Evolutionary conservation across 768 basidiomycete species (phyloP), one percentile per base, ranked within the genome.

Genomic region (Mrakia frigida): DNA sequence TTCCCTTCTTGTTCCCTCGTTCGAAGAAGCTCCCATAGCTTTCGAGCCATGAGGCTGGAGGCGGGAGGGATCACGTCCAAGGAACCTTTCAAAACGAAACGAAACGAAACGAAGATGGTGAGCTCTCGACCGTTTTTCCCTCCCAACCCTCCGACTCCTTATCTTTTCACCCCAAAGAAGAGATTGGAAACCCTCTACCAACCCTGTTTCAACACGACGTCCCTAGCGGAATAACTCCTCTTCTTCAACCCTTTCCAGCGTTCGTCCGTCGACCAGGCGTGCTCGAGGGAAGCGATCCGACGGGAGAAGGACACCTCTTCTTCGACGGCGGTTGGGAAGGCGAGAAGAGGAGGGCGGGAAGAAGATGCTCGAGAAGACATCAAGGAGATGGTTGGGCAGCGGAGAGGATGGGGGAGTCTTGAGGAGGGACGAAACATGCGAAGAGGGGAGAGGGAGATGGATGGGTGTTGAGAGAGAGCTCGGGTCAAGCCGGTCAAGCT

Each of bases 171-270:
- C n/a, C n/a, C n/a, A n/a, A n/a, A n/a, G n/a, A n/a, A n/a, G n/a
- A n/a, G n/a, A n/a, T n/a, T n/a, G n/a, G n/a, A n/a, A n/a, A n/a
- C n/a, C n/a, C n/a, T n/a, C n/a, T 9, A 18, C 41, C 6, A 90
- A 43, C 95, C 95, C 81, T 96, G 93, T 84, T 97, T 95, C 31
- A 91, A 88, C 6, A 89, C 94, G 78, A 98, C 91, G 60, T 89
- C 87, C 39, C 88, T 87, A 6, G 94, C 87, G 6, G 90, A 85
- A 84, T 98, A 98, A 0, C 94, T 90, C 18, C 95, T 87, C 81
- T 89, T 89, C 74, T 89, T 89, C 74, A 92, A 87, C 76, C 84
- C 84, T 35, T 86, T 84, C 82, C 93, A 97, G 25, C 94, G 89
- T 25, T 93, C 88, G 31, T 86, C 87, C 39, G 86, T 81, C 82